Evolutionary conservation across 2,329 filamentous ascomycete genomes (phyloP).

Genomic region (Colletotrichum sp.): DNA sequence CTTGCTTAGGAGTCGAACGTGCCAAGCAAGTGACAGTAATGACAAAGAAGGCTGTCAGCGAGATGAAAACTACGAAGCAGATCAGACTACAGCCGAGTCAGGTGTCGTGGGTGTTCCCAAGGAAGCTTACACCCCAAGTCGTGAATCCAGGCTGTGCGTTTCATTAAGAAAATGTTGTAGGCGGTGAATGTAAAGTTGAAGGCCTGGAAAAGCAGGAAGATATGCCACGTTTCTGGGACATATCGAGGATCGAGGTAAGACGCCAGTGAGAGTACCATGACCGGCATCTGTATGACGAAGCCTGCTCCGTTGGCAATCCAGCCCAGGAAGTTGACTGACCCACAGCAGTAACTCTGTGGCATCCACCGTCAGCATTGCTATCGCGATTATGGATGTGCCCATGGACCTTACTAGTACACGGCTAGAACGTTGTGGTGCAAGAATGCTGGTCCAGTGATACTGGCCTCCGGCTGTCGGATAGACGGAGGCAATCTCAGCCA

Average conservation of each 20-base stretch:
- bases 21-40: conserved; percentile 34
- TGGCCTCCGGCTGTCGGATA: conserved; percentile 44
- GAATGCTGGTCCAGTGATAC: conserved; percentile 40
- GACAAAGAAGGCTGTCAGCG: conserved; percentile 28
- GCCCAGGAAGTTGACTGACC: neutral
- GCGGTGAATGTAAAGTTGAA: neutral
- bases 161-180: conserved; percentile 9
- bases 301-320: conserved; percentile 15
- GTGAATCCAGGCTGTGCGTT: conserved; percentile 1
- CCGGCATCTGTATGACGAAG: conserved; percentile 15
- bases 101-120: neutral
- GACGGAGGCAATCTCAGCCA: conserved; percentile 39
- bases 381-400: accelerated
- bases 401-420: neutral
- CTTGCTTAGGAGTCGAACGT: conserved; percentile 3
- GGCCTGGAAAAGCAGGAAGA: neutral
- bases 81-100: neutral
- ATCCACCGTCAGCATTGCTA: neutral
- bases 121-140: neutral
- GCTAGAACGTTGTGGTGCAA: conserved; percentile 24
- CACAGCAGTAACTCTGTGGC: conserved; percentile 4
- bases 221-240: conserved; percentile 3
- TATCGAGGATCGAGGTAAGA: conserved; percentile 2
- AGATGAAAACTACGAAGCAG: neutral
- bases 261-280: neutral